Base-by-base conservation (phyloP, 306 rosid species). In the Nissolia schottii region DNA sequence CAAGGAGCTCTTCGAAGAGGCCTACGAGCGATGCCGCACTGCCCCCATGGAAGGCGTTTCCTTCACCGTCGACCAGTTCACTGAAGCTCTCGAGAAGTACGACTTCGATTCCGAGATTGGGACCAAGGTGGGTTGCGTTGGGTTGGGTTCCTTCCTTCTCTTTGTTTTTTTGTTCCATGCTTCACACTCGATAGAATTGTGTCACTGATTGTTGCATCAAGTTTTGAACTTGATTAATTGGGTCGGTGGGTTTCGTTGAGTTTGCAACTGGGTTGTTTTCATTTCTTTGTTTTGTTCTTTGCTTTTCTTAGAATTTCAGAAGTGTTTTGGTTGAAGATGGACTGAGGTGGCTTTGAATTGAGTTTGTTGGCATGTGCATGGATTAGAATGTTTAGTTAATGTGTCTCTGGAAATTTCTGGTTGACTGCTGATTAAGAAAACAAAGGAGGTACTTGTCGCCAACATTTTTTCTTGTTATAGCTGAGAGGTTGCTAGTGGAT, bases 101-200 rank as follows among this genome's bases (percentile, higher is more conserved):
- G 91, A 88, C 69, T 88, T 82, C 67, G 77, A 82, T 70, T 80
- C 86, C 43, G 86, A 84, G 70, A 18, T 88, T 81, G 94, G 94
- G 18, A 86, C 90, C 38, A 88, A 84, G 90, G 91, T 86, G 7
- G 19, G 51, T 45, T 37, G n/a, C 6, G 51, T 6, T 15, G n/a
- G n/a, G n/a, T 45, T 8, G 22, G 8, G 8, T 37, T 2, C 38
- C 1, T 31, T 55, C 19, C 59, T 5, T 45, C 25, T n/a, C 4
- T 13, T 13, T 7, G 0, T 25, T 27, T 25, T 27, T 14, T 2
- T 14, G 2, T 19, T 1, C 2, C n/a, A n/a, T 56, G 9, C 5
- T 56, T 25, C 28, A 18, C 7, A 18, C 7, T 34, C 27, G 18
- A 43, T 4, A n/a, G 2, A 5, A 16, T 3, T 45, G 6, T 45